These are phyloP conservation scores for Volvariella surrecta DNA, from an alignment of 1,284 basidiomycete species.

Conservation along the genomic window DNA sequence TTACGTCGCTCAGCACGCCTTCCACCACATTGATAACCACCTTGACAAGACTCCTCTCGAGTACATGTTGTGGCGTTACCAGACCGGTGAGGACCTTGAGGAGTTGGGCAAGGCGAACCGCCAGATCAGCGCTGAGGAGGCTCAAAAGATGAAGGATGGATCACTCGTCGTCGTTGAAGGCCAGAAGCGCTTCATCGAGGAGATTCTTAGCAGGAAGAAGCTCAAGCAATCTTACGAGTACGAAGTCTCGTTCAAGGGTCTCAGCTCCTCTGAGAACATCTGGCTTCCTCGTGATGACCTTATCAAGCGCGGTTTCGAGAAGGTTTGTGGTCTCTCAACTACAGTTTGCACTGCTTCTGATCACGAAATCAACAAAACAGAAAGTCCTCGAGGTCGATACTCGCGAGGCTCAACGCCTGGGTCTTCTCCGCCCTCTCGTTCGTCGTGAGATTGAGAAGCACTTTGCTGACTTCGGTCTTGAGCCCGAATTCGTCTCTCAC, in stretches of 20 bases:
- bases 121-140: conserved; percentile 82
- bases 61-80: conserved; percentile 99
- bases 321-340: conserved; percentile 34
- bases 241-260: conserved; percentile 89
- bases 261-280: conserved; percentile 92
- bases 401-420: conserved; percentile 93
- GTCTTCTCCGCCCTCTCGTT: conserved; percentile 92
- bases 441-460: conserved; percentile 98
- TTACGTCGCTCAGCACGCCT: conserved; percentile 97
- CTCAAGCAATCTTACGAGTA: conserved; percentile 99
- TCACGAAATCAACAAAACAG: conserved; percentile 27
- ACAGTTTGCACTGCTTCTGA: conserved; percentile 12
- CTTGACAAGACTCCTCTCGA: conserved; percentile 97
- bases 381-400: conserved; percentile 97
- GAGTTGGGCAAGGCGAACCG: conserved; percentile 91
- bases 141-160: conserved; percentile 96
- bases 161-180: conserved; percentile 82
- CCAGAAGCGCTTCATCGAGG: conserved; percentile 91
- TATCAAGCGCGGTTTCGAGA: conserved; percentile 96
- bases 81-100: conserved; percentile 97
- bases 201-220: conserved; percentile 90
- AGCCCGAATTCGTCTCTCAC: conserved; percentile 95
- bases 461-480: conserved; percentile 94
- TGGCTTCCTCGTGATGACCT: conserved; percentile 96
- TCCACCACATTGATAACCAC: conserved; percentile 98